Conservation (phyloP, 371 early-diverging fungal genomes). For the Haplosporangium sp. region DNA sequence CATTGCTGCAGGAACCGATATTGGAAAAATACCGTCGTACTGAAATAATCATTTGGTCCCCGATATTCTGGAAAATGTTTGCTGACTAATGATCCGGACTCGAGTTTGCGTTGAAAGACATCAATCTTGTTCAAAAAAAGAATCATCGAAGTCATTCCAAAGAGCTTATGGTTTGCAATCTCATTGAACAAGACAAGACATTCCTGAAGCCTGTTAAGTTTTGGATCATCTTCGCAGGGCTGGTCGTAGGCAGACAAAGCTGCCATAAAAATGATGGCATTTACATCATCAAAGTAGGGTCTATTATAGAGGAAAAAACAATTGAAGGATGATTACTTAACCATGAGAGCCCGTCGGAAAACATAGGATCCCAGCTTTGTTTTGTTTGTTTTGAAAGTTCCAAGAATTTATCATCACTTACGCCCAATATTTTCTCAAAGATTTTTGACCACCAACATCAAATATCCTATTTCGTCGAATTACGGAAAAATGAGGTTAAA, state of each 20-base stretch:
- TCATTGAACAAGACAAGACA: slow-evolving; percentile 68
- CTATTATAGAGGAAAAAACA: slow-evolving; percentile 21
- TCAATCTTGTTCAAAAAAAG: slow-evolving; percentile 81
- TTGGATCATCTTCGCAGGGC: slow-evolving; percentile 64
- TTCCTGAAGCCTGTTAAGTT: slow-evolving; percentile 65
- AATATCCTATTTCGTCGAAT: slow-evolving; percentile 56
- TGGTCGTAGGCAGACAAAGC: slow-evolving; percentile 68
- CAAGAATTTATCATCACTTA: slow-evolving; percentile 29
- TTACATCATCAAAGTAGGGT: slow-evolving; percentile 77
- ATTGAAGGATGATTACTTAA: slow-evolving; percentile 1
- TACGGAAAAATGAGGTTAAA: neutral
- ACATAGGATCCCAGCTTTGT: neutral
- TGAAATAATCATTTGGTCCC: slow-evolving; percentile 65
- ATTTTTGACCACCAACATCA: slow-evolving; percentile 69
- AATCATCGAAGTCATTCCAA: slow-evolving; percentile 66
- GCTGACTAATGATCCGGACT: slow-evolving; percentile 25
- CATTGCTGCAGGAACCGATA: slow-evolving; percentile 64
- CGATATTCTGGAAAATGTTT: slow-evolving; percentile 37
- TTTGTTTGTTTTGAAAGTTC: neutral
- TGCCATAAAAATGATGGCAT: slow-evolving; percentile 68
- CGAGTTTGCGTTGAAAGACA: slow-evolving; percentile 63
- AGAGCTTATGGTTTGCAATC: slow-evolving; percentile 66
- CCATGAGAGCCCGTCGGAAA: neutral
- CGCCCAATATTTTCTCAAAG: slow-evolving; percentile 76
- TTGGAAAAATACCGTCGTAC: slow-evolving; percentile 68